Conservation (phyloP, 306 rosid genomes). For the Benincasa hispida region DNA sequence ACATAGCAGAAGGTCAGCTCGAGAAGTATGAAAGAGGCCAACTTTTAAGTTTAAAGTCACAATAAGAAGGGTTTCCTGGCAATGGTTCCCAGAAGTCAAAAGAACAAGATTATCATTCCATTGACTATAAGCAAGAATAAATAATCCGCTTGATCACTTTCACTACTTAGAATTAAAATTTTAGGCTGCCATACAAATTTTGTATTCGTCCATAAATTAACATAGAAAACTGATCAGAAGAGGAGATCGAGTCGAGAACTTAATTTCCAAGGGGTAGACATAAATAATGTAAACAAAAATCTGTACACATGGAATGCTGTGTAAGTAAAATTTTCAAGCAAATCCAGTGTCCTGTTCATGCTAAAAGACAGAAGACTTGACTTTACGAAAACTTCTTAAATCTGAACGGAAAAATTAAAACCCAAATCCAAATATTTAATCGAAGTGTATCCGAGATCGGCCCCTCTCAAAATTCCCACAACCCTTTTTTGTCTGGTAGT, state of each 20-base stretch:
- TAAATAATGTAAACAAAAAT: background rate
- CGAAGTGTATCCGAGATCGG: slow-evolving; percentile 9
- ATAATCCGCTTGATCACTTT: background rate
- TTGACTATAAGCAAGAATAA: background rate
- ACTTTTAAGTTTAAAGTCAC: background rate
- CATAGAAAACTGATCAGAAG: background rate
- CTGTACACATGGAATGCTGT: background rate
- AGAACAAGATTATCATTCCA: background rate
- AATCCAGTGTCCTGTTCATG: background rate
- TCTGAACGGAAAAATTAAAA: background rate
- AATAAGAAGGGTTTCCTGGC: background rate
- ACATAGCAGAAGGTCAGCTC: background rate
- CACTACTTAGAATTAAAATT: background rate
- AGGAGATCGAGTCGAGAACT: background rate
- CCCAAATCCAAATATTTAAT: slow-evolving; percentile 13
- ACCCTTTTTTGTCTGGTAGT: slow-evolving; percentile 45
- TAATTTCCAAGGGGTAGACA: background rate
- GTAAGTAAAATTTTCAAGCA: background rate
- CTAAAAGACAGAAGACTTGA: background rate
- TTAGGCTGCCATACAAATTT: background rate
- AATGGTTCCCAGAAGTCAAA: background rate
- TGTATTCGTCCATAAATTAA: background rate
- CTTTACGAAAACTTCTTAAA: background rate
- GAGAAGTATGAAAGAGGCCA: background rate
- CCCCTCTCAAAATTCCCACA: slow-evolving; percentile 24